These are phyloP conservation scores for Agaricales sp. DNA, from an alignment of 1,284 basidiomycete species.

Conservation along the genomic window DNA sequence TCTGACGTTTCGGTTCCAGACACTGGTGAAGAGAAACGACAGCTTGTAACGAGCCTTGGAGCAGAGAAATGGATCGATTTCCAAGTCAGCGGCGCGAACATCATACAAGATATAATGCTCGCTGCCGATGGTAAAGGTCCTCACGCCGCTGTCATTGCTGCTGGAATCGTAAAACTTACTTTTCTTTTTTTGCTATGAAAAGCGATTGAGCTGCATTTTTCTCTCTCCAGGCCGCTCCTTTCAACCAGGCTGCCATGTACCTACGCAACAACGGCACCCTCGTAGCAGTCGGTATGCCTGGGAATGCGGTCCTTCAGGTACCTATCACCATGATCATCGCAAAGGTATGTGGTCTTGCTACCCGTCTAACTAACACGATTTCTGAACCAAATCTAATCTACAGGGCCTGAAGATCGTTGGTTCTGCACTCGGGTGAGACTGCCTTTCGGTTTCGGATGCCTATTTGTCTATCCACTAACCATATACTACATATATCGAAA, in stretches of 20 bases:
- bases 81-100: constrained; percentile 35
- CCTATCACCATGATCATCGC: constrained; percentile 51
- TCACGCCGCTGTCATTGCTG: constrained; percentile 52
- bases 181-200: constrained; percentile 5
- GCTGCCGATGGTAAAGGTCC: constrained; percentile 56
- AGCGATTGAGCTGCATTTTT: too few relatives aligned
- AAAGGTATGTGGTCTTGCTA: constrained; percentile 27
- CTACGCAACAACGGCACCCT: constrained; percentile 45
- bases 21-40: constrained; percentile 54
- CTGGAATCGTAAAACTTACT: constrained; percentile 25
- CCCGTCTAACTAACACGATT: not conserved
- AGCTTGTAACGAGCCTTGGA: constrained; percentile 48
- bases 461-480: not conserved
- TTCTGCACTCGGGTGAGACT: constrained; percentile 42
- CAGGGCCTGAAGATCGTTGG: constrained; percentile 48
- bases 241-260: constrained; percentile 57
- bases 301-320: constrained; percentile 25
- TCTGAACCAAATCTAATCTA: not conserved
- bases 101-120: constrained; percentile 40
- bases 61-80: constrained; percentile 70
- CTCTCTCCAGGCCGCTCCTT: constrained; percentile 47
- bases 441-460: not conserved
- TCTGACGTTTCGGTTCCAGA: constrained; percentile 24
- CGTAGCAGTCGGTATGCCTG: constrained; percentile 50
- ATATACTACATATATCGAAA: too few relatives aligned